Conservation (phyloP, 1,284 basidiomycete genomes). For the Cryptococcus sp. region DNA sequence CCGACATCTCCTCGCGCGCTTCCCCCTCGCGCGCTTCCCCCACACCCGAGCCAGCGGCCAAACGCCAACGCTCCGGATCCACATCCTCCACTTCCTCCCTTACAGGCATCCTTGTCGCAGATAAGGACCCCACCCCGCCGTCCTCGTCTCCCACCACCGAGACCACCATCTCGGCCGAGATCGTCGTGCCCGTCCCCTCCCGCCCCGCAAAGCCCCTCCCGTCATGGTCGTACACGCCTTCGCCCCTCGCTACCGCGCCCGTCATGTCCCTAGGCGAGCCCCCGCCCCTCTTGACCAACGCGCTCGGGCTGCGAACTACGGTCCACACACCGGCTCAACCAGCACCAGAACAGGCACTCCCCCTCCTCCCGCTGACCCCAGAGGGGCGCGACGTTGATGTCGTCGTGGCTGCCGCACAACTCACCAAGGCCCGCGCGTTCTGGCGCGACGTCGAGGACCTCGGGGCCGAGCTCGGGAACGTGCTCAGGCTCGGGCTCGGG, state of each 20-base stretch:
- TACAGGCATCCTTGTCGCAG: background rate
- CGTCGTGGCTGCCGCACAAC: background rate
- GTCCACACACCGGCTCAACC: background rate
- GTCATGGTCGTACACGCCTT: background rate
- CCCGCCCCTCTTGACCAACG: background rate
- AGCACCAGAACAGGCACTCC: background rate
- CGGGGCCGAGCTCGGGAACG: background rate
- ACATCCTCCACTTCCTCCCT: background rate
- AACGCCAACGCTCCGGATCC: background rate
- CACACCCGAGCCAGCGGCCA: background rate
- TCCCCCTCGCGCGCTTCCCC: background rate
- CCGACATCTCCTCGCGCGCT: background rate
- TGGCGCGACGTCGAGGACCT: slow-evolving; percentile 2
- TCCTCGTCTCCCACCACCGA: background rate
- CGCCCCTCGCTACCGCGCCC: background rate
- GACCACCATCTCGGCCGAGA: no score
- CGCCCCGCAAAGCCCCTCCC: background rate
- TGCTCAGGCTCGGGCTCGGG: background rate
- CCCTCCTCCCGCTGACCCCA: background rate
- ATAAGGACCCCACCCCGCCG: background rate
- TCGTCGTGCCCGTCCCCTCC: no score
- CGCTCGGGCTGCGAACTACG: background rate
- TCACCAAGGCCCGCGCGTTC: background rate
- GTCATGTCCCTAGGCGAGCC: background rate
- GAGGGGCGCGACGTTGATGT: background rate